These are phyloP conservation scores for Hibiscus tridactylites DNA, from an alignment of 345 rosid species.

Conservation along the genomic window DNA sequence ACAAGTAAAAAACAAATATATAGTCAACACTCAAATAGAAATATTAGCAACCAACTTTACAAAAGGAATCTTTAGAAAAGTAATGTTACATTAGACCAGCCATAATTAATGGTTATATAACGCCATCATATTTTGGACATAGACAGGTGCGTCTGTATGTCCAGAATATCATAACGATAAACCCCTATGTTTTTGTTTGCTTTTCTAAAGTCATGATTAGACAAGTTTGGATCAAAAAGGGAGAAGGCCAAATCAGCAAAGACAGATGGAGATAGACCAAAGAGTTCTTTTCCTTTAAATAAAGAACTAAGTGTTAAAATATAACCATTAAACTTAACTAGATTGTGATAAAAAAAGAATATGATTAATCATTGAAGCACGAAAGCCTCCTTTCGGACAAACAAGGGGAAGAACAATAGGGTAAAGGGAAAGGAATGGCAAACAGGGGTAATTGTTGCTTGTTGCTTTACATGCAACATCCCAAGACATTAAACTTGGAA, in stretches of 20 bases:
- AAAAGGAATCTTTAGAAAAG: neutral
- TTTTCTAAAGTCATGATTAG: neutral
- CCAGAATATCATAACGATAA: neutral
- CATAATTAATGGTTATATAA: neutral
- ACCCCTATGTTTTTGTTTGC: neutral
- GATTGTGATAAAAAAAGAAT: neutral
- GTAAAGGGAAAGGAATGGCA: neutral
- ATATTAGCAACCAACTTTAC: neutral
- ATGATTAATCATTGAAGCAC: neutral
- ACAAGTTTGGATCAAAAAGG: neutral
- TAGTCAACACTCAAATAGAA: neutral
- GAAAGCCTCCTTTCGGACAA: neutral
- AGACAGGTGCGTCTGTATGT: neutral
- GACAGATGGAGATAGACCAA: neutral
- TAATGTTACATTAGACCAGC: neutral
- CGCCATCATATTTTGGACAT: neutral
- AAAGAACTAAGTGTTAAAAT: neutral
- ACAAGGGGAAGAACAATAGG: neutral
- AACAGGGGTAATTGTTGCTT: neutral
- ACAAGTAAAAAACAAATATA: neutral
- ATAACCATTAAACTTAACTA: neutral
- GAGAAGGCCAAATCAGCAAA: neutral
- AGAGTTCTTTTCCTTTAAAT: neutral
- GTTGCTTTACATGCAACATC: neutral
- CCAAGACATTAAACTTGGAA: conserved; percentile 2